A percentile compares a stretch with the other conserved stretches of the same genome.
Evolutionary conservation across 2,329 filamentous ascomycete species (phyloP).

Genomic region (Stemphylium vesicarium): DNA sequence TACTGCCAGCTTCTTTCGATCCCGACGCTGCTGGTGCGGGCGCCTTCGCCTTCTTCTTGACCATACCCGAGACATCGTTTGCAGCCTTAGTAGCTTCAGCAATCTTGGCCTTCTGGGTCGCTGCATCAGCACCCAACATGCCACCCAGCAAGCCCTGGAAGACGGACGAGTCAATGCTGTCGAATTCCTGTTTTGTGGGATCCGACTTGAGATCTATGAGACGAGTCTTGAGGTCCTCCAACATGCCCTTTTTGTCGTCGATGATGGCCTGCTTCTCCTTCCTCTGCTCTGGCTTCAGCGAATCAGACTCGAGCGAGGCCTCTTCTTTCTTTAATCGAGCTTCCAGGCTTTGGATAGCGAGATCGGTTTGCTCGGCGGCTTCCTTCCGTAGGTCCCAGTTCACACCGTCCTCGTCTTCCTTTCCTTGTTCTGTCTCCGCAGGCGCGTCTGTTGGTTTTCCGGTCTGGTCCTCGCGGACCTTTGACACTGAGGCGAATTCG

Average conservation of each 20-base stretch:
- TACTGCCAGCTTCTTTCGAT: conserved; percentile 16
- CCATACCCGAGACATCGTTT: conserved; percentile 75
- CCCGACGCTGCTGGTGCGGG: conserved; percentile 19
- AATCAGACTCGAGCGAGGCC: conserved; percentile 61
- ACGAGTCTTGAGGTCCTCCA: conserved; percentile 71
- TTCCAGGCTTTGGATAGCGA: conserved; percentile 74
- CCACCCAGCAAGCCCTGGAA: conserved; percentile 69
- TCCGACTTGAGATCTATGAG: conserved; percentile 72
- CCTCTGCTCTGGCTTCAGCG: conserved; percentile 62
- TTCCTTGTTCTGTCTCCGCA: conserved; percentile 37
- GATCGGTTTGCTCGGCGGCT: conserved; percentile 72
- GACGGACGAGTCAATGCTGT: conserved; percentile 54
- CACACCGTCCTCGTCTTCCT: conserved; percentile 59
- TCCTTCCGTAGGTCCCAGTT: conserved; percentile 75
- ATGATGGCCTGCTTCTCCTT: conserved; percentile 69
- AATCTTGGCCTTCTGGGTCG: conserved; percentile 67
- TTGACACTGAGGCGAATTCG: conserved; percentile 86
- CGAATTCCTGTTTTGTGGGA: conserved; percentile 51
- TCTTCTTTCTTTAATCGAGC: conserved; percentile 74
- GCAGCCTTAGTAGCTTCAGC: conserved; percentile 76
- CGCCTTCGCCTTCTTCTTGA: conserved; percentile 71
- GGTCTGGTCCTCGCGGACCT: conserved; percentile 59
- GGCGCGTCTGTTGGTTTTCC: conserved; percentile 45
- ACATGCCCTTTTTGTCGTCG: conserved; percentile 76
- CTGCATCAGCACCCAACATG: conserved; percentile 66